phyloP scores from a whole-genome alignment of 2,329 filamentous ascomycete species.

The Pestalotiopsis sp. region DNA sequence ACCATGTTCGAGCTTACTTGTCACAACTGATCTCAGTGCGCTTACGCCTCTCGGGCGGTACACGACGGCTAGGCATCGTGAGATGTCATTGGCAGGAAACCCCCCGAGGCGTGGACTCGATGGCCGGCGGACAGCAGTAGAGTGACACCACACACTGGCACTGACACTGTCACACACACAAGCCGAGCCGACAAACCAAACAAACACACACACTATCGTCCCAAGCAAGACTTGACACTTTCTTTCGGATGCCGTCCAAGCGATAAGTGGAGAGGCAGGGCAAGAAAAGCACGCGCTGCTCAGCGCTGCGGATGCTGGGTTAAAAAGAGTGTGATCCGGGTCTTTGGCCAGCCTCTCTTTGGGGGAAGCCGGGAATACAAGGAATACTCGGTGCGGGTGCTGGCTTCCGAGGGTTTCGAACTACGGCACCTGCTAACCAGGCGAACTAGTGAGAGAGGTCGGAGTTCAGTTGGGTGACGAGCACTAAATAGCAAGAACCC shows the following conservation, averaged over 20 bases:
- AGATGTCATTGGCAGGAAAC: constrained; percentile 2
- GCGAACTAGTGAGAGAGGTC: not conserved
- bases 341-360: not conserved
- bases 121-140: not conserved
- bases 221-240: not conserved
- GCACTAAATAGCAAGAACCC: not conserved
- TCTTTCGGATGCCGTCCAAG: constrained; percentile 10
- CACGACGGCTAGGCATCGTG: constrained; percentile 30
- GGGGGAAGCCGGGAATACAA: not conserved
- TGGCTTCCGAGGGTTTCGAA: constrained; percentile 7
- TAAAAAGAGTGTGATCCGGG: constrained; percentile 1
- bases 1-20: constrained; percentile 21
- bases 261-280: constrained; percentile 11
- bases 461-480: not conserved
- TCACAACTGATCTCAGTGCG: constrained; percentile 48
- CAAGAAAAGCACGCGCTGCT: not conserved
- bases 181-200: not conserved
- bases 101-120: not conserved
- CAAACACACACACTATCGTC: not conserved
- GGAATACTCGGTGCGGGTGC: constrained; percentile 2
- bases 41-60: constrained; percentile 46
- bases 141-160: not conserved
- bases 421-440: not conserved
- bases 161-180: not conserved
- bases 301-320: constrained; percentile 11